These are phyloP conservation scores for Tuctoria greenei DNA, from an alignment of 176 grass and related monocot genomes.

Conservation along the genomic window DNA sequence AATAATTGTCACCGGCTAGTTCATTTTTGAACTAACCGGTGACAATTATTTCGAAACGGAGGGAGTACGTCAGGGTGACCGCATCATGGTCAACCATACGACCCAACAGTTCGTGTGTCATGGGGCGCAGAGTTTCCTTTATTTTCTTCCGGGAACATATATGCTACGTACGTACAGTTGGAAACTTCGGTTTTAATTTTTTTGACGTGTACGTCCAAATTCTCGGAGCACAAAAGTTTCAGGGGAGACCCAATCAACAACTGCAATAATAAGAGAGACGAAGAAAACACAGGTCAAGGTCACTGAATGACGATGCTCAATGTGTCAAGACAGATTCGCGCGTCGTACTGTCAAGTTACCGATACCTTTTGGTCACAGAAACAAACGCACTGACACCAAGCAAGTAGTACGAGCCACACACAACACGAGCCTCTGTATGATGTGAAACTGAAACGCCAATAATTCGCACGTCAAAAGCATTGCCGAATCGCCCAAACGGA, in stretches of 20 bases:
- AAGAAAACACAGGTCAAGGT: no score
- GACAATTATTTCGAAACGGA: no score
- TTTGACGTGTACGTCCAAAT: background rate
- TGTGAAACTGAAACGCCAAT: slow-evolving; percentile 17
- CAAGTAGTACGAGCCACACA: background rate
- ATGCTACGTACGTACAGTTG: no score
- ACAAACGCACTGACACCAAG: background rate
- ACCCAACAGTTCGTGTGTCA: no score
- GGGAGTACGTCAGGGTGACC: no score
- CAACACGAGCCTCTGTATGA: background rate
- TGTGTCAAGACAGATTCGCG: background rate
- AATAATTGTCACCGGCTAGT: no score
- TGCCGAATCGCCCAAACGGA: background rate
- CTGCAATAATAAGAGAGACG: background rate
- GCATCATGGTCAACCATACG: no score
- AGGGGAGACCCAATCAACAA: background rate
- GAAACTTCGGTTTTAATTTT: no score
- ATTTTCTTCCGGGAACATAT: no score
- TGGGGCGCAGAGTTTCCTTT: no score
- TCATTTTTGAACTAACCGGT: no score
- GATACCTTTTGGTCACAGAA: background rate
- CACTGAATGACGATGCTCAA: background rate
- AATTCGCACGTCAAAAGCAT: background rate
- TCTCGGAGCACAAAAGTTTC: no score
- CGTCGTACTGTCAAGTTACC: background rate